A percentile compares a stretch with the other conserved stretches of the same genome.
These are phyloP conservation scores for Quercus ilex DNA, from an alignment of 306 rosid species.

Conservation along the genomic window DNA sequence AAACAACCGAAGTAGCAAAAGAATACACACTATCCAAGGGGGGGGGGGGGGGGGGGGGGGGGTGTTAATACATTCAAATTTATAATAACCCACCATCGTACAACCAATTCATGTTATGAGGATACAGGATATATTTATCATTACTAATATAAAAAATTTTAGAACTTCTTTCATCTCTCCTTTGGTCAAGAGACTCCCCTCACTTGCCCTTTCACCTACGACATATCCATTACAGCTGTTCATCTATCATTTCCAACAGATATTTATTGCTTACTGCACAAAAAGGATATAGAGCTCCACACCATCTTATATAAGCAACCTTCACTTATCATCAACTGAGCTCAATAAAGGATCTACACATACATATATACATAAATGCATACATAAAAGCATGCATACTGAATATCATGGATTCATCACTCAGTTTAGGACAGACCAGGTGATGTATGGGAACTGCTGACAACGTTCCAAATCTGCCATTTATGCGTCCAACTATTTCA, in stretches of 20 bases:
- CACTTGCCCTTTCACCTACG: background rate
- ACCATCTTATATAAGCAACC: background rate
- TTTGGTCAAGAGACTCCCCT: background rate
- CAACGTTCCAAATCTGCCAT: constrained; percentile 82
- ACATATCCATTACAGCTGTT: background rate
- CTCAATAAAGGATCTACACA: background rate
- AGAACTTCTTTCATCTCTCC: background rate
- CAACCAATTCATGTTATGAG: too few species aligned
- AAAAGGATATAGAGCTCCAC: background rate
- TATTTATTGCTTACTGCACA: background rate
- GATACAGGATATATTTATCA: too few species aligned
- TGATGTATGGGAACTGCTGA: constrained; percentile 90
- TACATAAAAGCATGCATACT: background rate
- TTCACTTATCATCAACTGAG: background rate
- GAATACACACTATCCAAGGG: background rate
- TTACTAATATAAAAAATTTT: too few species aligned
- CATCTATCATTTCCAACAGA: background rate
- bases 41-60: background rate
- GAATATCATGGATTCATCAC: constrained; percentile 2
- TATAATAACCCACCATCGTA: too few species aligned
- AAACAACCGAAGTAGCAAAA: background rate
- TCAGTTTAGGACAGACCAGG: constrained; percentile 47
- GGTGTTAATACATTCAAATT: background rate
- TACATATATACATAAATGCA: background rate
- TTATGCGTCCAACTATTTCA: constrained; percentile 93